These are phyloP conservation scores for Dothidotthia symphoricarpi DNA, from an alignment of 2,329 filamentous ascomycete species.

Conservation along the genomic window DNA sequence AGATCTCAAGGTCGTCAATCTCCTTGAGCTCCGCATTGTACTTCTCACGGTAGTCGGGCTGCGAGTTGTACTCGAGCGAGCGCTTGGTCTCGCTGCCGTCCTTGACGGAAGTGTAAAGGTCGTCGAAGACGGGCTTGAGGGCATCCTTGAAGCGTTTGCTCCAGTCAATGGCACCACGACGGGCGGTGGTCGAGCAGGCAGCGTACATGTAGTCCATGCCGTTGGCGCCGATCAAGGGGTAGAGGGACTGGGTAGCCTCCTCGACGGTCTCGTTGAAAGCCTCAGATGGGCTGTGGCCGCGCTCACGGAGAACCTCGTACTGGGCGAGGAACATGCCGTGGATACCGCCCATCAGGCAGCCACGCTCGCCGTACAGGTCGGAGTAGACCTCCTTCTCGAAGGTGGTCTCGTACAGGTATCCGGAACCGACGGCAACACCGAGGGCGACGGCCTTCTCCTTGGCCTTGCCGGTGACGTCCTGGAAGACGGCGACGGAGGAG, in stretches of 20 bases:
- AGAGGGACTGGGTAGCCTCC: constrained; percentile 97
- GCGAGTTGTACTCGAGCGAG: constrained; percentile 95
- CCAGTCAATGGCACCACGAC: constrained; percentile 99
- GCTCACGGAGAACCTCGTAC: constrained; percentile 99
- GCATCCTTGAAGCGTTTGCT: constrained; percentile 94
- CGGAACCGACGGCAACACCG: constrained; percentile 93
- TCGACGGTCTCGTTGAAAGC: constrained; percentile 99
- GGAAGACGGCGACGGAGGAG: constrained; percentile 96
- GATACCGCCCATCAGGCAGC: constrained; percentile 99
- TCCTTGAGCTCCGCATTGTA: constrained; percentile 99
- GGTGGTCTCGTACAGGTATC: constrained; percentile 99
- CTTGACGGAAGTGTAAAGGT: constrained; percentile 89
- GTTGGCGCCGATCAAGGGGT: constrained; percentile 94
- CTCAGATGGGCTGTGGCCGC: constrained; percentile 94
- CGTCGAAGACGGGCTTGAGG: constrained; percentile 98
- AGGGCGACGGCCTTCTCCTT: constrained; percentile 97
- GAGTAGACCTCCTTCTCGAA: constrained; percentile 99
- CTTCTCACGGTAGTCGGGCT: constrained; percentile 92
- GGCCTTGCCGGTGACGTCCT: constrained; percentile 96
- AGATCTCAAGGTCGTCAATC: constrained; percentile 98
- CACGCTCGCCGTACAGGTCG: constrained; percentile 98
- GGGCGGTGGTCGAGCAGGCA: constrained; percentile 97
- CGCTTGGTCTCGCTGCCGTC: constrained; percentile 92
- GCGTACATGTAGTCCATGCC: constrained; percentile 99
- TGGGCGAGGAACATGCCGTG: constrained; percentile 99